Base-by-base conservation (phyloP, 208 protist genomes). In the Tetramitus jugosus region DNA sequence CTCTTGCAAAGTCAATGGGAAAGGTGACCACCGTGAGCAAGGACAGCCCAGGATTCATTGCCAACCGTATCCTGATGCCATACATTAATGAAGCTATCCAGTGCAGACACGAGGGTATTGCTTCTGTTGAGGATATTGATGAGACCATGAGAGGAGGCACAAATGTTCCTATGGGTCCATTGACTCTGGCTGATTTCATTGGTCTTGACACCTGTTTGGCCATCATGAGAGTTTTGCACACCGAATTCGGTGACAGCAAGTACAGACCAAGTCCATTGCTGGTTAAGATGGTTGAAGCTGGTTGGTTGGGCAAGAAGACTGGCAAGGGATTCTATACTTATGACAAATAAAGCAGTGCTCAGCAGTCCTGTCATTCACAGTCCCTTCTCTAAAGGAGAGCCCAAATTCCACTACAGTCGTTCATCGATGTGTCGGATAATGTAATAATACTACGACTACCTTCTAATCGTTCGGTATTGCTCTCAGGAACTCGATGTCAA, bases 11-110 rank as follows among this genome's bases (percentile, higher is more conserved):
- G 37, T 42, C 43, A n/a, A 83, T 83, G 76, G 76, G 79, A 40
- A 91, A 90, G 76, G 81, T 74, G 1, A 87, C 79, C 3, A 84
- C 85, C 31, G 23, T 77, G 1, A 56, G 49, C 49, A 82, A 85
- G 43, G 87, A 91, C 76, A 74, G 81, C 23, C 84, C 88, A 10
- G 88, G 89, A 0, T 90, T 90, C 61, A 90, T 90, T 40, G 82
- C 85, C 4, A 90, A 90, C 53, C 61, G 84, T 49, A 60, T 91
- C 0, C 80, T 92, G 35, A 90, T 90, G 83, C 88, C 88, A 39
- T 91, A 90, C 76, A 91, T 91, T 61, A 91, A 90, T 67, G 88
- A 92, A 78, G 88, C 88, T 43, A 45, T 88, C 17, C 81, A 84
- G 43, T 68, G 79, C 13, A 78, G 90, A 29, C 60, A 85, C 13